Conservation (phyloP, 2,329 filamentous ascomycete species). For the Cercospora berteroae region DNA sequence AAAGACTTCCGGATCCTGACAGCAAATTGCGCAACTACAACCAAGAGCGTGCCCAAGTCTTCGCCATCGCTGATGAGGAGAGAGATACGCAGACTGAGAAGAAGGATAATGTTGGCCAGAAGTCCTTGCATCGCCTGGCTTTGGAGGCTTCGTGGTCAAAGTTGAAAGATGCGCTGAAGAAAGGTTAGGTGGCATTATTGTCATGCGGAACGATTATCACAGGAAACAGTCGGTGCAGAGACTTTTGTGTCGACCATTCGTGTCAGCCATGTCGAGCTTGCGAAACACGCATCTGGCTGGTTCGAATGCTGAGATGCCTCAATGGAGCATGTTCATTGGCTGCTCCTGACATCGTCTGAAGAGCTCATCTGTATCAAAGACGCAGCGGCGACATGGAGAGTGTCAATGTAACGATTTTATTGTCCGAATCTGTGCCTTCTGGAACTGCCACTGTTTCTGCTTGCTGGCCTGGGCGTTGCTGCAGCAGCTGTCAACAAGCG, state of each 20-base stretch:
- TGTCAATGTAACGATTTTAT: background rate
- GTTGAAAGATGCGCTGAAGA: background rate
- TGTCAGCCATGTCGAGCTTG: background rate
- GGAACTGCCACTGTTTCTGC: background rate
- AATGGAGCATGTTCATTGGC: background rate
- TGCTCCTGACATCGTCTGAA: background rate
- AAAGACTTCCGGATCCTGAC: conserved; percentile 5
- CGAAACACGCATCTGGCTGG: background rate
- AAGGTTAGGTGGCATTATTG: background rate
- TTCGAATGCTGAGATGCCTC: background rate
- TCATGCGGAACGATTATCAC: background rate
- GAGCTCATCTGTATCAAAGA: background rate
- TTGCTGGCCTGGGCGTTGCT: background rate
- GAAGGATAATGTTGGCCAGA: background rate
- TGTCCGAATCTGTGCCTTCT: background rate
- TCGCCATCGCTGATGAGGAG: background rate
- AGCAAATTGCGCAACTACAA: conserved; percentile 14
- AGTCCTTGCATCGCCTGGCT: background rate
- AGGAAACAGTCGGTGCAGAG: background rate
- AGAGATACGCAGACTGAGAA: background rate
- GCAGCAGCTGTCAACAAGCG: background rate
- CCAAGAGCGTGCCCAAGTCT: conserved; percentile 5
- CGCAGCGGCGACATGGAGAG: background rate
- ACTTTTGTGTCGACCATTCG: background rate
- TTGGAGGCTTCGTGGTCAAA: conserved; percentile 18